Evolutionary conservation across 2,329 filamentous ascomycete genomes (phyloP).

Genomic region (Diaporthe citriasiana): DNA sequence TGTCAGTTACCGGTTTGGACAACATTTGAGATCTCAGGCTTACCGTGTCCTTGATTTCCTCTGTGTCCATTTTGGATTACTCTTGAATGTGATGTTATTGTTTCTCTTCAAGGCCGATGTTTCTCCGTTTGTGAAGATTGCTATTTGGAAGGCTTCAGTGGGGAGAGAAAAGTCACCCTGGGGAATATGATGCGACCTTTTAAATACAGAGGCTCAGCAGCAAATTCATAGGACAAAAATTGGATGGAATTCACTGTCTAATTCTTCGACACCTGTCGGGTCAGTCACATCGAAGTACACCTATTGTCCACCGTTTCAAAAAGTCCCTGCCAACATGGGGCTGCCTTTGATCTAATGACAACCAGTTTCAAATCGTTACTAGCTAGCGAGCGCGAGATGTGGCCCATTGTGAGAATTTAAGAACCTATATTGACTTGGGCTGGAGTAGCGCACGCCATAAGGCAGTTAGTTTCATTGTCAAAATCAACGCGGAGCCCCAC

Average conservation of each 20-base stretch:
- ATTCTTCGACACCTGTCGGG: neutral
- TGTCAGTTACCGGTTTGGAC: neutral
- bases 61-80: neutral
- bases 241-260: neutral
- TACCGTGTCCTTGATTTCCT: slow-evolving; percentile 28
- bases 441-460: neutral
- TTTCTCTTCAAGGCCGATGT: neutral
- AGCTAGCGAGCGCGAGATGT: neutral
- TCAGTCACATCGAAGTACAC: neutral
- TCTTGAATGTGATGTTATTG: neutral
- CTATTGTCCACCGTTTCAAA: neutral
- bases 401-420: neutral
- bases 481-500: neutral
- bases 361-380: neutral
- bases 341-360: neutral
- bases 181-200: neutral
- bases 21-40: neutral
- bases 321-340: too few species aligned
- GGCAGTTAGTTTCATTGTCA: neutral
- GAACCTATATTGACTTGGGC: neutral
- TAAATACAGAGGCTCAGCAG: neutral
- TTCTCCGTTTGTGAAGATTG: neutral
- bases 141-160: neutral
- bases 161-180: neutral
- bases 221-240: neutral